phyloP scores from a whole-genome alignment of 192 early-diverging fungal genomes.

The Coemansia sp. region DNA sequence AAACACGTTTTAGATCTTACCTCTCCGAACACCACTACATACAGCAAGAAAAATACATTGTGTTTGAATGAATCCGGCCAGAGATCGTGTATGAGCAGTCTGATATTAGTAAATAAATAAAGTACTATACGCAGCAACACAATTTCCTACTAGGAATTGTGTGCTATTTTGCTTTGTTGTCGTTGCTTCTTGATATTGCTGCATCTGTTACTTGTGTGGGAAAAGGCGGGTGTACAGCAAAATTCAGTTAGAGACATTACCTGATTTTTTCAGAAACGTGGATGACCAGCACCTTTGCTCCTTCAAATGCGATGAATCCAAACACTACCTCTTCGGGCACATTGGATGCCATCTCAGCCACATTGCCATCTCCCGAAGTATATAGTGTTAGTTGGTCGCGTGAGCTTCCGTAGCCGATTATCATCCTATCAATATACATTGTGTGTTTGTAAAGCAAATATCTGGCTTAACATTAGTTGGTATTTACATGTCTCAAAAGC shows the following conservation, averaged over 20 bases:
- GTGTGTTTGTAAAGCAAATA: not conserved
- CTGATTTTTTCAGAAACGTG: constrained; percentile 54
- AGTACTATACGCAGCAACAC: not conserved
- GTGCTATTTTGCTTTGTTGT: not conserved
- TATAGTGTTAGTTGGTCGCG: constrained; percentile 47
- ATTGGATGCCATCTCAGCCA: constrained; percentile 40
- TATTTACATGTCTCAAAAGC: no score
- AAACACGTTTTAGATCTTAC: not conserved
- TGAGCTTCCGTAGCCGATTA: constrained; percentile 43
- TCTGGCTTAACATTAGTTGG: no score
- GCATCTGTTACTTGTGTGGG: not conserved
- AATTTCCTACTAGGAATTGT: not conserved
- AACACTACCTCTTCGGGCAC: constrained; percentile 44
- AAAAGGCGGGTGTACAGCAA: not conserved
- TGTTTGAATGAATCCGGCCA: no score
- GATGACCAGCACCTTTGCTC: constrained; percentile 46
- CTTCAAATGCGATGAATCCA: constrained; percentile 45
- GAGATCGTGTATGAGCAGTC: no score
- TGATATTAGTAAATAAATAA: no score
- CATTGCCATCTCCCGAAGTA: constrained; percentile 30
- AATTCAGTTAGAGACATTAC: constrained; percentile 12
- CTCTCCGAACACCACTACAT: constrained; percentile 32
- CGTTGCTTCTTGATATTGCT: not conserved
- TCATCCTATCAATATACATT: constrained; percentile 28
- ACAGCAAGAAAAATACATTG: not conserved